These are phyloP conservation scores for Neurospora sp. DNA, from an alignment of 495 filamentous ascomycete genomes.

Conservation along the genomic window DNA sequence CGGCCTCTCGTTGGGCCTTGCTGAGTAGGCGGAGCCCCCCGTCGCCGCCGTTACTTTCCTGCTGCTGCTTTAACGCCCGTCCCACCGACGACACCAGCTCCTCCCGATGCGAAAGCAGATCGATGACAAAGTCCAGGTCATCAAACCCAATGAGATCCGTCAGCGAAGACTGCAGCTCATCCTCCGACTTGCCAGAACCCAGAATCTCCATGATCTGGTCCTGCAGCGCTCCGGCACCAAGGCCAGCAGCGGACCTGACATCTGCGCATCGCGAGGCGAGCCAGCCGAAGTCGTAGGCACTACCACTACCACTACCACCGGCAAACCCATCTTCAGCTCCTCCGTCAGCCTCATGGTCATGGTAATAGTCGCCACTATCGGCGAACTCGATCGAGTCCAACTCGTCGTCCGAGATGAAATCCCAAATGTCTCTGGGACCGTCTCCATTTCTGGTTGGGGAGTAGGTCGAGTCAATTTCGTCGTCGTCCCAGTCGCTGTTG, in stretches of 20 bases:
- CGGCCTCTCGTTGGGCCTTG: slow-evolving; percentile 64
- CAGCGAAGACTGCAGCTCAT: slow-evolving; percentile 79
- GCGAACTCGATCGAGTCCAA: slow-evolving; percentile 37
- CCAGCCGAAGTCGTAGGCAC: slow-evolving; percentile 46
- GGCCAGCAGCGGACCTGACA: slow-evolving; percentile 47
- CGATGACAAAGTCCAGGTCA: slow-evolving; percentile 80
- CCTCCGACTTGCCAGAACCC: slow-evolving; percentile 56
- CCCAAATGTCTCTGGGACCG: slow-evolving; percentile 77
- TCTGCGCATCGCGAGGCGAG: slow-evolving; percentile 52
- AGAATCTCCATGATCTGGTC: slow-evolving; percentile 63
- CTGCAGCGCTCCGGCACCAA: slow-evolving; percentile 52
- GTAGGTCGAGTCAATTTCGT: slow-evolving; percentile 47
- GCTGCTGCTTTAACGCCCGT: slow-evolving; percentile 2
- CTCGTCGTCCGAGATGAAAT: slow-evolving; percentile 67
- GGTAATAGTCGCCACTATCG: slow-evolving; percentile 34
- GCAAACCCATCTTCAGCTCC: slow-evolving; percentile 11
- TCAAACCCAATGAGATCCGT: slow-evolving; percentile 87
- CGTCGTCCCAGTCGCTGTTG: slow-evolving; percentile 23
- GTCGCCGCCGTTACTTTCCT: slow-evolving; percentile 24
- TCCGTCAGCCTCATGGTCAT: slow-evolving; percentile 18
- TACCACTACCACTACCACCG: slow-evolving; percentile 16
- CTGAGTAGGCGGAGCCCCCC: slow-evolving; percentile 55
- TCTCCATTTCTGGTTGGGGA: slow-evolving; percentile 46
- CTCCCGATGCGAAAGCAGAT: slow-evolving; percentile 62
- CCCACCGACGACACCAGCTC: slow-evolving; percentile 43